phyloP scores from a whole-genome alignment of 345 rosid genomes.

The Anacardium occidentale region DNA sequence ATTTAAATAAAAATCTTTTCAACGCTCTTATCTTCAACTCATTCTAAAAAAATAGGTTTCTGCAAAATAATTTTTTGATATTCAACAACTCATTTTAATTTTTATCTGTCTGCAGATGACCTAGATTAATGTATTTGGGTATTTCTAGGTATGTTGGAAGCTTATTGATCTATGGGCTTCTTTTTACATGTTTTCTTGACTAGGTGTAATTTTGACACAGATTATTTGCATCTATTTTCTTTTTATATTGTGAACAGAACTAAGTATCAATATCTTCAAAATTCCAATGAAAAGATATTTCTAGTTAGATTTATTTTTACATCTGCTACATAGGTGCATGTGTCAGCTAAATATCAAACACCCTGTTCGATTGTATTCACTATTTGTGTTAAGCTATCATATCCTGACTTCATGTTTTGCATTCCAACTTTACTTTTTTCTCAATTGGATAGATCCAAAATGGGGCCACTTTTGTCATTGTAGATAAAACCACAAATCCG shows the following conservation, averaged over 20 bases:
- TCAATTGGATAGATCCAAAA: constrained; percentile 75
- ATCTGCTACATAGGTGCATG: constrained; percentile 16
- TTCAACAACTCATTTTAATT: too few relatives aligned
- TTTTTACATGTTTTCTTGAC: constrained; percentile 1
- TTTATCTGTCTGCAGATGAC: not conserved
- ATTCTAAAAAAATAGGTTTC: too few relatives aligned
- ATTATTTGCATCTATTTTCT: constrained; percentile 6
- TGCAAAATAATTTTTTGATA: too few relatives aligned
- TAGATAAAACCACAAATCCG: constrained; percentile 76
- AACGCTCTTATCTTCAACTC: not conserved
- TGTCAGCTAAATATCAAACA: constrained; percentile 11
- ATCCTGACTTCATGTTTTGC: constrained; percentile 29
- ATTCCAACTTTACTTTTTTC: constrained; percentile 31
- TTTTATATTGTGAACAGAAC: not conserved
- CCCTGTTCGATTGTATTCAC: constrained; percentile 20
- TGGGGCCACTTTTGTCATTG: constrained; percentile 91
- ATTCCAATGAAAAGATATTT: not conserved
- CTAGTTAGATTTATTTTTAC: not conserved
- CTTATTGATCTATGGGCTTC: not conserved
- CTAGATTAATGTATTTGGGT: not conserved
- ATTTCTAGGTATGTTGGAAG: not conserved
- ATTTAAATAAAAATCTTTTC: not conserved
- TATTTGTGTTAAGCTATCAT: constrained; percentile 4
- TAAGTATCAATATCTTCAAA: not conserved
- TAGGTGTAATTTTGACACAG: not conserved